Evolutionary conservation across 768 basidiomycete species (phyloP).

Genomic region (Cystobasidium ongulense): DNA sequence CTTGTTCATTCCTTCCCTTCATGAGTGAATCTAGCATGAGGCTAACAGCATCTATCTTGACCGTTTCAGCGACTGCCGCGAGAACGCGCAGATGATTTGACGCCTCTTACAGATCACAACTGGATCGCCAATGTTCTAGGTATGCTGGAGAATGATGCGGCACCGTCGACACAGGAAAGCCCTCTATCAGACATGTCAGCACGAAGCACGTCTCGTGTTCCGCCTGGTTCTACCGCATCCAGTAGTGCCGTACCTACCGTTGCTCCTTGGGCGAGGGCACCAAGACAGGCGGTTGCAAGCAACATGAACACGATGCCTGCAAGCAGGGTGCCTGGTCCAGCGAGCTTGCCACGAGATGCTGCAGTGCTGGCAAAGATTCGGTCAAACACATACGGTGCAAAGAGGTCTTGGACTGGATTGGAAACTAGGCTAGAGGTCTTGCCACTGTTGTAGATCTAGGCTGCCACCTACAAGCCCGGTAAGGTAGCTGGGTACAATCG

Average conservation of each 20-base stretch:
- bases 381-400: slow-evolving; percentile 42
- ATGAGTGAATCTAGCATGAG: neutral
- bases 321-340: too few relatives aligned
- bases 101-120: slow-evolving; percentile 74
- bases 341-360: too few relatives aligned
- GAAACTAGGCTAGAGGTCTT: slow-evolving; percentile 58
- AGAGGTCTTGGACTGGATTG: slow-evolving; percentile 67
- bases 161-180: neutral
- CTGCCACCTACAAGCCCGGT: too few relatives aligned
- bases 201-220: neutral
- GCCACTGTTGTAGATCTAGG: neutral
- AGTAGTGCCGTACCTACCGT: too few relatives aligned
- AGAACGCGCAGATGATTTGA: slow-evolving; percentile 57
- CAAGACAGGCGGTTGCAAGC: too few relatives aligned
- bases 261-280: too few relatives aligned
- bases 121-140: slow-evolving; percentile 60
- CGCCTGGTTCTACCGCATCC: too few relatives aligned
- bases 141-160: slow-evolving; percentile 48
- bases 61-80: slow-evolving; percentile 35
- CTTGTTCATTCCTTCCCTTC: neutral
- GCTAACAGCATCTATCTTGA: neutral
- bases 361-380: too few relatives aligned
- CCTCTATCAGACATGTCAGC: neutral
- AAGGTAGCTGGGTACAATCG: too few relatives aligned
- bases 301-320: too few relatives aligned